Evolutionary conservation across 2,329 filamentous ascomycete species (phyloP).

Genomic region (Grosmannia clavigera): DNA sequence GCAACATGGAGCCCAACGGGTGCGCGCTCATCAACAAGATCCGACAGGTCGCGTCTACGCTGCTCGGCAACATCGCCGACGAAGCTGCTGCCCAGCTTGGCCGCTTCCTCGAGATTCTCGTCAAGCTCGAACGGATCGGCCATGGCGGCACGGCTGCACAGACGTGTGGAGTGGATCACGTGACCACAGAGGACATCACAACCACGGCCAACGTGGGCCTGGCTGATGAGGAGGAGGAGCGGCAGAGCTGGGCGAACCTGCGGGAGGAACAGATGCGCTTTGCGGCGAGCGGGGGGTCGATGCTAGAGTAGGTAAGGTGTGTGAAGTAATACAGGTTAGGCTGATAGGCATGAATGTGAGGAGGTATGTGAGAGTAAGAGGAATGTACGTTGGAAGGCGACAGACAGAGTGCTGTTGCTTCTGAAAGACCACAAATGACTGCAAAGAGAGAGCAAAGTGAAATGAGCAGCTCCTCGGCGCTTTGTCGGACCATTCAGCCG

Average conservation of each 20-base stretch:
- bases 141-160: neutral
- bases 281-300: conserved; percentile 17
- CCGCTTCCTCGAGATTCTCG: conserved; percentile 61
- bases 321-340: neutral
- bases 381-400: no score
- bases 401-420: no score
- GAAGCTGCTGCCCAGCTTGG: conserved; percentile 51
- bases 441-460: no score
- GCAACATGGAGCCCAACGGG: conserved; percentile 67
- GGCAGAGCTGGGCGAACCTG: conserved; percentile 66
- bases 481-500: no score
- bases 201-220: conserved; percentile 5
- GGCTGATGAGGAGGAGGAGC: conserved; percentile 55
- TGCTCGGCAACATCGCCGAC: conserved; percentile 32
- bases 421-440: no score
- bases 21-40: conserved; percentile 68
- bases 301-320: neutral
- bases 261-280: conserved; percentile 61
- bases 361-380: no score
- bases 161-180: conserved; percentile 5
- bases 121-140: conserved; percentile 57
- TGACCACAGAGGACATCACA: conserved; percentile 7
- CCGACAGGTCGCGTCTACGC: conserved; percentile 67
- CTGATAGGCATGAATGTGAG: no score
- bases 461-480: no score